Percentiles rank a stretch among this genome's conserved stretches.
Conservation (phyloP, 169 alveolate species). For the Plasmodium berghei region DNA sequence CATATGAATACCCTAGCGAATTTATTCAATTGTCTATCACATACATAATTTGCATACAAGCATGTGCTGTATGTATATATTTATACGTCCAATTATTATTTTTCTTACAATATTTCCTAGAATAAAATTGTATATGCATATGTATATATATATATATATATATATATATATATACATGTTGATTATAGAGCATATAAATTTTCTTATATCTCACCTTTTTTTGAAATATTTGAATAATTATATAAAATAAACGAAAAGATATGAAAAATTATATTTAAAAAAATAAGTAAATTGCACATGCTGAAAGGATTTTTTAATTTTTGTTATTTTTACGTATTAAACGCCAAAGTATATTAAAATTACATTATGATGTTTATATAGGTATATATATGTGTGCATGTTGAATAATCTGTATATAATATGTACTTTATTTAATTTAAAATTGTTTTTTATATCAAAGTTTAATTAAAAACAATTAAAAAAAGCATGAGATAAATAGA, state of each 20-base stretch:
- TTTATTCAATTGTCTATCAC: not conserved
- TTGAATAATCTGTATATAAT: too few species aligned
- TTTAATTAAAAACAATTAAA: too few species aligned
- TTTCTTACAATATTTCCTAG: not conserved
- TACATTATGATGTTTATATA: too few species aligned
- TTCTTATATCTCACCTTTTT: not conserved
- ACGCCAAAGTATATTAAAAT: too few species aligned
- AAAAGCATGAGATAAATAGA: too few species aligned
- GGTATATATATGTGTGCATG: too few species aligned
- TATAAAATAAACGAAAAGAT: not conserved
- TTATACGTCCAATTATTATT: not conserved
- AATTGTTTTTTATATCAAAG: too few species aligned
- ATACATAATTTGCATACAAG: not conserved
- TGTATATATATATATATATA: not conserved
- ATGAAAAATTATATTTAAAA: not conserved
- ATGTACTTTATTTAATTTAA: too few species aligned
- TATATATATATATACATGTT: not conserved
- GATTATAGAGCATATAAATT: too few species aligned
- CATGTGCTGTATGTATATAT: constrained; percentile 5
- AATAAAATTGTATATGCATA: constrained; percentile 8
- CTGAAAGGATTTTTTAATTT: too few species aligned
- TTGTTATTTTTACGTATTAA: too few species aligned
- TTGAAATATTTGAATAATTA: constrained; percentile 1
- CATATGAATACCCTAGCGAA: not conserved
- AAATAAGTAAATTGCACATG: too few species aligned